These are phyloP conservation scores for Yamadazyma atlantica DNA, from an alignment of 1,139 yeast genomes.

Conservation along the genomic window DNA sequence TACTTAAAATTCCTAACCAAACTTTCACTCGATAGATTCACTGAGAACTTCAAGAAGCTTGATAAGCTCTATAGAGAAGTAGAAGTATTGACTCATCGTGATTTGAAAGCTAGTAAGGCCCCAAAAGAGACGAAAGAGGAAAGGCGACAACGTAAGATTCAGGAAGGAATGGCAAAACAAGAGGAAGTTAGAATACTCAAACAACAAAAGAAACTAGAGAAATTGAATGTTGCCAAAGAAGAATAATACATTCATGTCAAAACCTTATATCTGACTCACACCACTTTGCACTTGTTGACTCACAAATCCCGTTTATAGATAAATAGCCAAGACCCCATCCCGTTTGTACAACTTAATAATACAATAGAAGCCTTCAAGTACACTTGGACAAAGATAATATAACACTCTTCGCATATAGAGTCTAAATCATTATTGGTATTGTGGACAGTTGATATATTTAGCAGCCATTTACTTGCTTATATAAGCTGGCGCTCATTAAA, in stretches of 20 bases:
- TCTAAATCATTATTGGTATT: too few relatives aligned
- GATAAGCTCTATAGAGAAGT: constrained; percentile 47
- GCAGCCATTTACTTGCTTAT: constrained; percentile 1
- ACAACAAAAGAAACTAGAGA: constrained; percentile 15
- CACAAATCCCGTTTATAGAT: too few relatives aligned
- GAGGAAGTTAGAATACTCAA: constrained; percentile 28
- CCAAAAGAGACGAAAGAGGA: constrained; percentile 49
- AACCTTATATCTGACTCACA: background rate
- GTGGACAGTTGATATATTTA: background rate
- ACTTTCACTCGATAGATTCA: constrained; percentile 57
- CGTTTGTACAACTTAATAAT: too few relatives aligned
- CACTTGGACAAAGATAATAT: too few relatives aligned
- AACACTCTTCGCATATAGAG: too few relatives aligned
- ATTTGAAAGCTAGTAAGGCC: constrained; percentile 6
- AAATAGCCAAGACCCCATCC: too few relatives aligned
- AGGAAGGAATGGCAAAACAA: constrained; percentile 59
- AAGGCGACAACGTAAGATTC: constrained; percentile 56
- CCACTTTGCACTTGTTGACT: too few relatives aligned
- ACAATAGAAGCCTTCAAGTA: too few relatives aligned
- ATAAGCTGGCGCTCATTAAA: constrained; percentile 1
- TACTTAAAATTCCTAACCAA: constrained; percentile 51
- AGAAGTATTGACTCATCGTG: constrained; percentile 21
- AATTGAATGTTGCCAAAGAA: background rate
- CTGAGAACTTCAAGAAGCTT: constrained; percentile 60
- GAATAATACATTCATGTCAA: background rate